phyloP scores from a whole-genome alignment of 352 stramenopile genomes.

The Sclerospora graminicola region DNA sequence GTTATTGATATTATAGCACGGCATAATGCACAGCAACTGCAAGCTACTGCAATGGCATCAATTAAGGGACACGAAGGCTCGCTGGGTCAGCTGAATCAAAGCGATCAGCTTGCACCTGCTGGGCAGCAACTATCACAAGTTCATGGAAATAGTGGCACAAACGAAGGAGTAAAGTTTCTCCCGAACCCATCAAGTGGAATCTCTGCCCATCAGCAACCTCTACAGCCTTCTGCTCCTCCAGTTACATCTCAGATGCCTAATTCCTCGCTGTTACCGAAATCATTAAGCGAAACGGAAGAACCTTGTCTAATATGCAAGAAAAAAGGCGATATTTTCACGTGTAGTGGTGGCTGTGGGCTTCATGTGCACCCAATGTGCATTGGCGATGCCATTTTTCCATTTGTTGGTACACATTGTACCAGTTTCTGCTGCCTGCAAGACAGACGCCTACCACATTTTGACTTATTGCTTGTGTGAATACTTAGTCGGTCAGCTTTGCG shows the following conservation, averaged over 20 bases:
- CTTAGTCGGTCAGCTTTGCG: slow-evolving; percentile 50
- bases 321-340: slow-evolving; percentile 43
- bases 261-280: slow-evolving; percentile 16
- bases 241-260: slow-evolving; percentile 2
- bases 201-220: slow-evolving; percentile 2
- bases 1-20: slow-evolving; percentile 6
- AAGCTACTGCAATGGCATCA: slow-evolving; percentile 4
- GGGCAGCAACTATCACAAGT: slow-evolving; percentile 6
- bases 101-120: not conserved
- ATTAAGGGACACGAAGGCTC: slow-evolving; percentile 13
- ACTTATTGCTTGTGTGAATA: not conserved
- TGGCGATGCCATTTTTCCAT: slow-evolving; percentile 45
- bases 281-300: slow-evolving; percentile 12
- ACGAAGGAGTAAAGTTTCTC: slow-evolving; percentile 7
- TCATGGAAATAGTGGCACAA: slow-evolving; percentile 2
- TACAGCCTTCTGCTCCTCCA: not conserved
- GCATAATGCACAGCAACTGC: slow-evolving; percentile 16
- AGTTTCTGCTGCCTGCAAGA: slow-evolving; percentile 2
- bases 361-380: slow-evolving; percentile 48
- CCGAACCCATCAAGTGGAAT: not conserved
- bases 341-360: slow-evolving; percentile 49
- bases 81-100: not conserved
- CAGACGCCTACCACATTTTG: not conserved
- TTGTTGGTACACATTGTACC: slow-evolving; percentile 25
- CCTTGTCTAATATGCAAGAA: slow-evolving; percentile 39